A percentile compares a stretch with the other conserved stretches of the same genome.
phyloP scores from a whole-genome alignment of 2,329 filamentous ascomycete genomes.

The Aspergillus glaucus region DNA sequence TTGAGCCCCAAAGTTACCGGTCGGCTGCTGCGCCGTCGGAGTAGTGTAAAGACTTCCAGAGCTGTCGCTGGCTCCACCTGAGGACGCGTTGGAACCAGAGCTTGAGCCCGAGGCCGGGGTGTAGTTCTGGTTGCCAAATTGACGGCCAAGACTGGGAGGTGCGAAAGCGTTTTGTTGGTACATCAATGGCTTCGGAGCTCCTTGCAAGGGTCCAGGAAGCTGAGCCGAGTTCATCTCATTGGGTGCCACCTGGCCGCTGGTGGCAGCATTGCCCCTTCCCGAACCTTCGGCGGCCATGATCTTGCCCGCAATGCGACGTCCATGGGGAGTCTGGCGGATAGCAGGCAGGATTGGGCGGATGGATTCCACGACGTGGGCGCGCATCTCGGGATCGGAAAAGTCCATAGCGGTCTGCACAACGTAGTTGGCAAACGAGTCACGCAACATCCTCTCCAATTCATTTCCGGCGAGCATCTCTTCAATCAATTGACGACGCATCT shows the following conservation, averaged over 20 bases:
- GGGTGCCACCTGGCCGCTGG: constrained; percentile 34
- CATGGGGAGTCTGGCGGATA: constrained; percentile 88
- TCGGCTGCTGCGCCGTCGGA: constrained; percentile 23
- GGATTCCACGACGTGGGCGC: constrained; percentile 69
- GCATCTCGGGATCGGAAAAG: constrained; percentile 67
- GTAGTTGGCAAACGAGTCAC: constrained; percentile 94
- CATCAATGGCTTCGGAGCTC: constrained; percentile 22
- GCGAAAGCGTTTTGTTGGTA: constrained; percentile 24
- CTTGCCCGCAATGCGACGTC: constrained; percentile 88
- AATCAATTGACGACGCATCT: constrained; percentile 73
- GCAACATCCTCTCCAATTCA: constrained; percentile 82
- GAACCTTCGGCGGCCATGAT: constrained; percentile 55
- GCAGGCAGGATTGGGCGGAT: constrained; percentile 78
- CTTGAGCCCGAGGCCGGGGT: constrained; percentile 14
- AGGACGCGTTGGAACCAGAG: constrained; percentile 19
- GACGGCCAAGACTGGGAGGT: constrained; percentile 13
- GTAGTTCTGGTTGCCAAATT: constrained; percentile 22
- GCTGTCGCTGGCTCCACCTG: constrained; percentile 22
- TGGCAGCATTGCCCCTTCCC: constrained; percentile 32
- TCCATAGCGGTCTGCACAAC: constrained; percentile 95
- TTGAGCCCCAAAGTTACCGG: constrained; percentile 20
- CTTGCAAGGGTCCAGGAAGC: constrained; percentile 25
- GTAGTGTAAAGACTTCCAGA: constrained; percentile 22
- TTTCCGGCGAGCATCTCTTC: constrained; percentile 67
- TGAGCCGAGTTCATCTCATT: constrained; percentile 34